Conservation (phyloP, 345 rosid species). For the Salix udensis region DNA sequence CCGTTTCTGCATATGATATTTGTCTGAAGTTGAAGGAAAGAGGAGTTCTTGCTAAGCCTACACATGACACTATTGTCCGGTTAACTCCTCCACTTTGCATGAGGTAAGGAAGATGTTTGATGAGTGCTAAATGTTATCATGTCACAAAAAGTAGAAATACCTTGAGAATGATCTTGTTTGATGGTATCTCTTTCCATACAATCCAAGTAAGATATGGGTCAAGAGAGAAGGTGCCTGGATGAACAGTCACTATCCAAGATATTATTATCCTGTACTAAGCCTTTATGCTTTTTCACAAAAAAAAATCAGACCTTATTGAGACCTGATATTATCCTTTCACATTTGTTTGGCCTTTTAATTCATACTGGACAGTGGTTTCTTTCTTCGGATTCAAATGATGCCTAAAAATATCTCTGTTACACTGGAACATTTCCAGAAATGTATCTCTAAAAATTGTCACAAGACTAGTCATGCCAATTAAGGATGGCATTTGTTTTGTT, state of each 20-base stretch:
- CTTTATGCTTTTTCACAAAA: neutral
- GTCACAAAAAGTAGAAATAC: neutral
- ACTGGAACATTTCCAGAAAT: no score
- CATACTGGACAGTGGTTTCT: neutral
- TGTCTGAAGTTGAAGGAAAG: conserved; percentile 87
- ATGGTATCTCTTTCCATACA: neutral
- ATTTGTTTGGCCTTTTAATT: neutral
- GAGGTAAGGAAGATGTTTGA: conserved; percentile 44
- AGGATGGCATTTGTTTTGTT: no score
- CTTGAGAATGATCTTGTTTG: neutral
- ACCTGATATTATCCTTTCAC: neutral
- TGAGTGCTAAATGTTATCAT: neutral
- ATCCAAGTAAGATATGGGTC: neutral
- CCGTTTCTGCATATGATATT: conserved; percentile 83
- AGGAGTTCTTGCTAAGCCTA: conserved; percentile 92
- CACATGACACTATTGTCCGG: conserved; percentile 82
- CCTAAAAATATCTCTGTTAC: no score
- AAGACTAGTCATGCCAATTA: no score
- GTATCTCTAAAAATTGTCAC: no score
- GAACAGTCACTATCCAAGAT: neutral
- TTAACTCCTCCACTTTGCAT: conserved; percentile 91
- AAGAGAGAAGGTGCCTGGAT: neutral
- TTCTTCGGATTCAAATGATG: neutral
- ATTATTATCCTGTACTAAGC: neutral
- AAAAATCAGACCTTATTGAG: neutral